Base-by-base conservation (phyloP, 2,329 filamentous ascomycete species). In the Scytalidium sp. region DNA sequence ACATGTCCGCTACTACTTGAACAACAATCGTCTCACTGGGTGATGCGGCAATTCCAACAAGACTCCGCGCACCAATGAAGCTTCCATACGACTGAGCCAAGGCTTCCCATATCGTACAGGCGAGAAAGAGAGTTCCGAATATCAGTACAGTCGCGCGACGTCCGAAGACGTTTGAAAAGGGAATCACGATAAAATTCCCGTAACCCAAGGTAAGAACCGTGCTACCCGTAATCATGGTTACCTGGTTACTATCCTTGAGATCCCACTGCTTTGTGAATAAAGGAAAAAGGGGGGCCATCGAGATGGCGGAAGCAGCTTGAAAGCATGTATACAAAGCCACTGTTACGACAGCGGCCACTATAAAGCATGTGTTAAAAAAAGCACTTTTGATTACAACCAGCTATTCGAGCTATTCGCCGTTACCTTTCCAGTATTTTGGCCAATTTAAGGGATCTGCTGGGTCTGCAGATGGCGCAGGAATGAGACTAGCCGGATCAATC, bases 21-120 rank as follows among this genome's bases (percentile, higher is more conserved):
- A 80, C 80, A 66, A 81, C 79, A 3, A 81, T 73, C 0, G 78
- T 83, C 67, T 85, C 80, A 3, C 76, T 75, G 4, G 82, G 79
- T 1, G 80, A 81, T 41, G 80, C 78, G 3, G 76, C 81, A 39
- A 84, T 72, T 1, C 81, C 81, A 66, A 69, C 72, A 36, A 73
- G 56, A 3, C 70, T 67, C 20, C 73, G 64, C 19, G 72, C 71
- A 3, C 79, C 82, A 78, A 85, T 82, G 60, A 84, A 84, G 41
- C 75, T 78, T 44, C 70, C 67, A 58, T 85, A 84, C 0, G 70
- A 74, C 19, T 67, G 74, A 2, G 82, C 79, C 43, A 67, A 65
- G 0, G 81, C 81, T 46, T 79, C 72, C 73, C 72, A 75, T 7
- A 76, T 64, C 45, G 68, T 72, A 32, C 63, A 66, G 10, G 64